phyloP scores from a whole-genome alignment of 2,329 filamentous ascomycete species.

The Lasiodiplodia sp. region DNA sequence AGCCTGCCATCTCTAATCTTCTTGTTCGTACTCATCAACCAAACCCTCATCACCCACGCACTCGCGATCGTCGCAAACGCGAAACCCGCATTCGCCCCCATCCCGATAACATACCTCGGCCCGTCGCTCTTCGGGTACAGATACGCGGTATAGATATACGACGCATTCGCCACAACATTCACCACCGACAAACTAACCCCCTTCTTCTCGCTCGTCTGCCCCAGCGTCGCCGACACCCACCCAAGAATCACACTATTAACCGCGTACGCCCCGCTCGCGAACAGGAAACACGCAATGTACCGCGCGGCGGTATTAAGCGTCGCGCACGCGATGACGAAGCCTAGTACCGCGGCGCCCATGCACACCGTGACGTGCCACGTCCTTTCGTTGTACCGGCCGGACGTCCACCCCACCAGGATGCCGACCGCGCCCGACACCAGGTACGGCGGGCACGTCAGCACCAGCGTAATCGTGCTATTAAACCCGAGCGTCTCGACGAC shows the following conservation, averaged over 20 bases:
- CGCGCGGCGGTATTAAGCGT: conserved; percentile 41
- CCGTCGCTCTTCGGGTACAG: conserved; percentile 44
- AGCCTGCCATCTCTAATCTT: conserved; percentile 35
- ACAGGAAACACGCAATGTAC: conserved; percentile 43
- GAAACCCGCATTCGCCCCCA: conserved; percentile 43
- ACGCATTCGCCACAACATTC: conserved; percentile 51
- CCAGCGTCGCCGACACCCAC: conserved; percentile 52
- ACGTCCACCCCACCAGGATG: conserved; percentile 36
- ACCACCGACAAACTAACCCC: conserved; percentile 52
- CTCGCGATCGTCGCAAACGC: conserved; percentile 41
- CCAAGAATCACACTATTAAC: conserved; percentile 44
- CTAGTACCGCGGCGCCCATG: conserved; percentile 37
- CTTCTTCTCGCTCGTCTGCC: conserved; percentile 54
- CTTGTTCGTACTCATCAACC: conserved; percentile 43
- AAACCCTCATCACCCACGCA: conserved; percentile 43
- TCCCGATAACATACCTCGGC: conserved; percentile 42
- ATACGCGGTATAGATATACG: conserved; percentile 48
- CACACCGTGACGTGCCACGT: conserved; percentile 39
- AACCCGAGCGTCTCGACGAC: conserved; percentile 49
- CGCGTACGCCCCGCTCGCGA: conserved; percentile 41
- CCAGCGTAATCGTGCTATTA: conserved; percentile 43
- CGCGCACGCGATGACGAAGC: conserved; percentile 40
- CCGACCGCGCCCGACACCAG: conserved; percentile 38
- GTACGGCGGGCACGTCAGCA: conserved; percentile 35
- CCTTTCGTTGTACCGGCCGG: conserved; percentile 41